phyloP scores from a whole-genome alignment of 1,284 basidiomycete species.

The Kalmanozyma brasiliensis region DNA sequence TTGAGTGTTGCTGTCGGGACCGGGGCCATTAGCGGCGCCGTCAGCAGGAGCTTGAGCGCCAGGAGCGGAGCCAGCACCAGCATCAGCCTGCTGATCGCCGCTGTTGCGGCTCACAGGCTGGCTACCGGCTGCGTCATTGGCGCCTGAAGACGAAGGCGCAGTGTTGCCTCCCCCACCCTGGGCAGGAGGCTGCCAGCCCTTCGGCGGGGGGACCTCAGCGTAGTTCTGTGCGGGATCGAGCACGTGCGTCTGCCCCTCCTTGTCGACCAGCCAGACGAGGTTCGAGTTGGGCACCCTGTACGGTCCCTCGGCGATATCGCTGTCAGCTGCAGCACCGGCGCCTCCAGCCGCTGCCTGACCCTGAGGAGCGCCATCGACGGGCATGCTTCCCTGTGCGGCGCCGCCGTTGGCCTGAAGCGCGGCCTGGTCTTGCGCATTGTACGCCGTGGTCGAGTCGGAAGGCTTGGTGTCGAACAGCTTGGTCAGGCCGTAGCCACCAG shows the following conservation, averaged over 20 bases:
- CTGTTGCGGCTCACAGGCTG: not conserved
- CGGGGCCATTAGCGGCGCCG: not conserved
- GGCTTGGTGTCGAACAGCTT: conserved; percentile 38
- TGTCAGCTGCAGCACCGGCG: not conserved
- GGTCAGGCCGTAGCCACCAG: conserved; percentile 9
- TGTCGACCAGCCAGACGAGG: not conserved
- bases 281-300: not conserved
- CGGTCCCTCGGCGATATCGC: conserved; percentile 1
- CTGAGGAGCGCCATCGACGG: conserved; percentile 14
- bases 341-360: conserved; percentile 2
- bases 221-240: not conserved
- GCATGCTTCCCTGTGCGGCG: conserved; percentile 9
- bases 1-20: not conserved
- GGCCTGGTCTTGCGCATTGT: conserved; percentile 20
- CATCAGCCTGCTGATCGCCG: not conserved
- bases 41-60: not conserved
- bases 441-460: conserved; percentile 19
- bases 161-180: not conserved
- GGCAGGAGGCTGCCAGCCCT: conserved; percentile 3
- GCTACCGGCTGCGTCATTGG: not conserved
- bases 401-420: conserved; percentile 24
- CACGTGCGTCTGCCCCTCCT: not conserved
- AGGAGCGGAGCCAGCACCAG: not conserved
- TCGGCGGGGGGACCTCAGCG: not conserved
- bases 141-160: not conserved